Evolutionary conservation across 1,284 basidiomycete genomes (phyloP).

Genomic region (Leccinum proliferum): DNA sequence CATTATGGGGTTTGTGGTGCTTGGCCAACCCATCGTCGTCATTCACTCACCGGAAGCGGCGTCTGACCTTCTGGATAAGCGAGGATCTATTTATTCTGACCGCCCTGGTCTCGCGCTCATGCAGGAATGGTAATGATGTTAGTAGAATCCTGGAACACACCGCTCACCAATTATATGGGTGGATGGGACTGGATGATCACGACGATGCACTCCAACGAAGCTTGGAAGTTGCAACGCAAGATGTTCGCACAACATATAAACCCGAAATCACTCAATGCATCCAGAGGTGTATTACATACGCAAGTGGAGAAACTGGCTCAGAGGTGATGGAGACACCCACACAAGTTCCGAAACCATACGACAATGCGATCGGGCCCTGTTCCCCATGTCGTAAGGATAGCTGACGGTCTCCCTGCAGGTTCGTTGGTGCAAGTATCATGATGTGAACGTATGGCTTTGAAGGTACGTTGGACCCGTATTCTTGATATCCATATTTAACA

Average conservation of each 20-base stretch:
- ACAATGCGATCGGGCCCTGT: background rate
- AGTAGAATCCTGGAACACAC: background rate
- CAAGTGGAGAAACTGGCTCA: slow-evolving; percentile 2
- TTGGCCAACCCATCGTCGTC: slow-evolving; percentile 8
- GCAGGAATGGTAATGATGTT: slow-evolving; percentile 1
- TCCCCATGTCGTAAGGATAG: background rate
- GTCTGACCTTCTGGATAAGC: slow-evolving; percentile 5
- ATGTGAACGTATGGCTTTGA: slow-evolving; percentile 6
- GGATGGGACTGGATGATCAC: slow-evolving; percentile 10
- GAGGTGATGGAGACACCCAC: slow-evolving; percentile 1
- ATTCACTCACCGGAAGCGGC: slow-evolving; percentile 2
- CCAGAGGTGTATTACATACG: background rate
- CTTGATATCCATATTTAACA: background rate
- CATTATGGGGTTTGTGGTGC: slow-evolving; percentile 4
- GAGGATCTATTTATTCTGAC: slow-evolving; percentile 8
- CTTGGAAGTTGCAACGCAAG: slow-evolving; percentile 8
- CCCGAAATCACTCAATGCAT: background rate
- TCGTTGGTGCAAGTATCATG: slow-evolving; percentile 5
- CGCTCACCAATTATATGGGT: slow-evolving; percentile 3
- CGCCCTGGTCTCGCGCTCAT: slow-evolving; percentile 6
- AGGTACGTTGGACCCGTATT: background rate
- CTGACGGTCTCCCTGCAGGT: background rate
- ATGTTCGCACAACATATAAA: slow-evolving; percentile 3
- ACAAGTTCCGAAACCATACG: slow-evolving; percentile 5
- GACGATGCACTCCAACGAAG: slow-evolving; percentile 1